A percentile compares a stretch with the other conserved stretches of the same genome.
Evolutionary conservation across 129 eudicot species (phyloP).

Genomic region (Arctium minus): DNA sequence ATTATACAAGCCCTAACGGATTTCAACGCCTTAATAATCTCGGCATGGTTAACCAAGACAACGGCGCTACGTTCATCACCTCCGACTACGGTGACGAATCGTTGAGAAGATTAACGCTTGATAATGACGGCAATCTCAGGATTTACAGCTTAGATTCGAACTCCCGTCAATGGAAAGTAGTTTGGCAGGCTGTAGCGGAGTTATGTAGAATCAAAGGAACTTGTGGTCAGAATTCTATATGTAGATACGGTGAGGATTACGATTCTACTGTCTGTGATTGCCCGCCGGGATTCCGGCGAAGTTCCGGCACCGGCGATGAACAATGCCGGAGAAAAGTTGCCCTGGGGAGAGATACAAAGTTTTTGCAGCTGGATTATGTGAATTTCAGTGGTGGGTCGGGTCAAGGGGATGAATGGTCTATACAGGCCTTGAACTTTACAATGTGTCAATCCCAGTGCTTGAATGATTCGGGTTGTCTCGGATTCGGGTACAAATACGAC

Average conservation of each 20-base stretch:
- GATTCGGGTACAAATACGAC: slow-evolving; percentile 62
- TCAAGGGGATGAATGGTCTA: background rate
- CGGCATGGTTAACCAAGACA: slow-evolving; percentile 35
- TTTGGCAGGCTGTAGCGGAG: slow-evolving; percentile 68
- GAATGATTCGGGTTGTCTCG: slow-evolving; percentile 42
- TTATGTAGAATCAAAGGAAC: slow-evolving; percentile 51
- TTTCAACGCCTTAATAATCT: slow-evolving; percentile 20
- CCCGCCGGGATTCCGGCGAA: slow-evolving; percentile 62
- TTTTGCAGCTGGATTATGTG: slow-evolving; percentile 71
- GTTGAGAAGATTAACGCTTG: slow-evolving; percentile 58
- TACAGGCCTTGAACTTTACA: slow-evolving; percentile 29
- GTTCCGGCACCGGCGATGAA: background rate
- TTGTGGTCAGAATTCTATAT: slow-evolving; percentile 63
- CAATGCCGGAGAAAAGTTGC: slow-evolving; percentile 31
- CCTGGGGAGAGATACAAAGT: slow-evolving; percentile 30
- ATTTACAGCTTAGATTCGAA: slow-evolving; percentile 47
- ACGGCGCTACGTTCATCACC: slow-evolving; percentile 24
- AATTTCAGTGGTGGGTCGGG: slow-evolving; percentile 52
- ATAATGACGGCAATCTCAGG: slow-evolving; percentile 57
- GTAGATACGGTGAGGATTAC: slow-evolving; percentile 46
- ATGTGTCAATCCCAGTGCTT: slow-evolving; percentile 46
- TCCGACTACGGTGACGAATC: slow-evolving; percentile 51
- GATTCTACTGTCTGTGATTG: slow-evolving; percentile 55
- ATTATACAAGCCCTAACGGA: slow-evolving; percentile 22
- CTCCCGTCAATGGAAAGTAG: slow-evolving; percentile 44